Evolutionary conservation across 257 asterid species (phyloP).

Genomic region (Solanum chmielewskii): DNA sequence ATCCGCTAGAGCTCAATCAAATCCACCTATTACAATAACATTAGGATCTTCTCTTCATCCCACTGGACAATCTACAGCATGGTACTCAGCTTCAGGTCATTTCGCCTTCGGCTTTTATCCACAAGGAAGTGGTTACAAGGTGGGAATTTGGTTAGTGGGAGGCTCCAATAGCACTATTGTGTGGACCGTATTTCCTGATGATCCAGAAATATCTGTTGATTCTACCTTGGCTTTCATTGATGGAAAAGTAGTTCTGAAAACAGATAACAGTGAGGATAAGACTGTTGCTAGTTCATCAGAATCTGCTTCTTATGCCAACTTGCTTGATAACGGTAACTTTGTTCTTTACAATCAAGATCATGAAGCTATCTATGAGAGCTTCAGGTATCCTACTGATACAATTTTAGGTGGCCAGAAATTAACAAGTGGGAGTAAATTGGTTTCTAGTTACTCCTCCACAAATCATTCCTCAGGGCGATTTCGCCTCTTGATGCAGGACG

Average conservation of each 20-base stretch:
- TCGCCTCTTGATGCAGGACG: conserved; percentile 8
- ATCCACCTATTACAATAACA: not conserved
- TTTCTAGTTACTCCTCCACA: conserved; percentile 1
- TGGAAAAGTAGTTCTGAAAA: conserved; percentile 4
- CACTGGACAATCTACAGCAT: not conserved
- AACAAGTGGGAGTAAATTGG: not conserved
- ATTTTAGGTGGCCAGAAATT: conserved; percentile 14
- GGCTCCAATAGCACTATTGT: not conserved
- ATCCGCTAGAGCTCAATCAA: conserved; percentile 3
- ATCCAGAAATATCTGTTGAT: not conserved
- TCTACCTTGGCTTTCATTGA: conserved; percentile 2
- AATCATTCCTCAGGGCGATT: conserved; percentile 7
- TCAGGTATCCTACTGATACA: conserved; percentile 1
- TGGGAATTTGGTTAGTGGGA: conserved; percentile 11
- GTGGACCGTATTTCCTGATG: conserved; percentile 11
- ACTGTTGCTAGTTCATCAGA: not conserved
- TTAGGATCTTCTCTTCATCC: conserved; percentile 6
- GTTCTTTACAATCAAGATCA: not conserved
- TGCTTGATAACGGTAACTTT: conserved; percentile 13
- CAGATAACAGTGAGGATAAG: not conserved
- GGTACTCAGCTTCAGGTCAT: conserved; percentile 9
- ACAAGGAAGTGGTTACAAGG: conserved; percentile 9
- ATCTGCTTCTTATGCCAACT: not conserved
- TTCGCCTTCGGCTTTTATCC: conserved; percentile 9
- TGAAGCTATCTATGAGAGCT: conserved; percentile 3